Conservation (phyloP, 129 eudicot species). For the Tanacetum coccineum region DNA sequence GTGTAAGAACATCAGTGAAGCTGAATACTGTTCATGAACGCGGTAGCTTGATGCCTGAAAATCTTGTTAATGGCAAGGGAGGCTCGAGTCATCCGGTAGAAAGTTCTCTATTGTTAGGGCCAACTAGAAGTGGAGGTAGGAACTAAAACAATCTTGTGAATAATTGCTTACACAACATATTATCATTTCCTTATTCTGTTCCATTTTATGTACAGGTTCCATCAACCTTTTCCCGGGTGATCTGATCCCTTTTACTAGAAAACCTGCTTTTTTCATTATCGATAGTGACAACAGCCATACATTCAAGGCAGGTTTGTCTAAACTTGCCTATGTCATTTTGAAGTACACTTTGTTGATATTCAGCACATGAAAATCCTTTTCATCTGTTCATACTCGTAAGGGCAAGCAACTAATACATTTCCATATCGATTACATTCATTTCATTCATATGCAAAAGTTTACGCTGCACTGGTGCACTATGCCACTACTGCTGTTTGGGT, state of each 20-base stretch:
- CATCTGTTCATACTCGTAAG: too few relatives aligned
- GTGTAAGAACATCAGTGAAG: conserved; percentile 55
- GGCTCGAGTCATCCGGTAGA: conserved; percentile 48
- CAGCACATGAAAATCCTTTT: too few relatives aligned
- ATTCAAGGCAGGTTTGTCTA: conserved; percentile 99
- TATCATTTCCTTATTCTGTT: neutral
- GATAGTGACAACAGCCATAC: conserved; percentile 98
- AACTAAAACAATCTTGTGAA: neutral
- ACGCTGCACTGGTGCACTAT: neutral
- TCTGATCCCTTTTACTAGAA: conserved; percentile 86
- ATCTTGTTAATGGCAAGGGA: conserved; percentile 47
- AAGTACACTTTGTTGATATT: neutral
- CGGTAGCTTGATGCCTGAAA: conserved; percentile 35
- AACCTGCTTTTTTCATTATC: conserved; percentile 80
- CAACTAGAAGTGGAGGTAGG: conserved; percentile 85
- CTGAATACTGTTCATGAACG: conserved; percentile 40
- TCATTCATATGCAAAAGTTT: neutral
- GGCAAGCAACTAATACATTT: too few relatives aligned
- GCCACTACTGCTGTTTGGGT: too few relatives aligned
- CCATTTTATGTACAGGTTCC: conserved; percentile 58
- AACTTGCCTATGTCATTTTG: conserved; percentile 29
- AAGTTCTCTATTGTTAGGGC: conserved; percentile 66
- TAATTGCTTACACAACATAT: neutral
- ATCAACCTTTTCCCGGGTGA: conserved; percentile 79
- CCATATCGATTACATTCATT: too few relatives aligned